Conservation (phyloP, 2,329 filamentous ascomycete genomes). For the Paraphoma sp. region DNA sequence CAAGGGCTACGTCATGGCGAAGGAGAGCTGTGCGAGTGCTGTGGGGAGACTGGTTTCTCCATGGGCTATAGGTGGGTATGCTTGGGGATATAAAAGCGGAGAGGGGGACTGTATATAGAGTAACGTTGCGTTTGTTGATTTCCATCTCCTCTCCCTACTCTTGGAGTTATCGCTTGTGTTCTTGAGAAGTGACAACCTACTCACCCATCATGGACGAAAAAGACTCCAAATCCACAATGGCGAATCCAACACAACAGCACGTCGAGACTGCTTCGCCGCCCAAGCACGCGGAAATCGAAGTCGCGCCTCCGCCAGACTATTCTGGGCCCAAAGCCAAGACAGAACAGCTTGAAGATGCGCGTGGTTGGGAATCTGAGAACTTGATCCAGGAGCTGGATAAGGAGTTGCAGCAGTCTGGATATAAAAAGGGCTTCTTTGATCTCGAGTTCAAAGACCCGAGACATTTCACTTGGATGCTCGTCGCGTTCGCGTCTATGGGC, state of each 20-base stretch:
- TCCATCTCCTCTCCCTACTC: too few species aligned
- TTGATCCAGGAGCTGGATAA: constrained; percentile 52
- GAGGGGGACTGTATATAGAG: neutral
- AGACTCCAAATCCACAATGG: constrained; percentile 22
- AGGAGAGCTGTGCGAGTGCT: constrained; percentile 6
- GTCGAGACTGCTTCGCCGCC: constrained; percentile 12
- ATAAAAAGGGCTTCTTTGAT: constrained; percentile 57
- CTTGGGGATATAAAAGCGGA: constrained; percentile 35
- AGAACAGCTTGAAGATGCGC: constrained; percentile 40
- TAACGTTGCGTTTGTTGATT: neutral
- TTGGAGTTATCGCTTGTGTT: too few species aligned
- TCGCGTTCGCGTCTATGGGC: constrained; percentile 77
- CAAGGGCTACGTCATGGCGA: constrained; percentile 17
- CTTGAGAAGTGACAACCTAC: neutral
- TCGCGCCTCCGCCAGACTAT: constrained; percentile 26
- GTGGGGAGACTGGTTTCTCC: constrained; percentile 26
- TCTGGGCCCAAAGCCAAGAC: constrained; percentile 38
- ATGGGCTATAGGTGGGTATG: constrained; percentile 20
- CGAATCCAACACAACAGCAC: constrained; percentile 1
- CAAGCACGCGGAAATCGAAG: constrained; percentile 27
- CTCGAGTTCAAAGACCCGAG: constrained; percentile 67
- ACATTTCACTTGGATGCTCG: constrained; percentile 71
- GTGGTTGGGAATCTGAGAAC: constrained; percentile 54
- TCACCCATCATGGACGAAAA: constrained; percentile 35
- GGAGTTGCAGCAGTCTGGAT: constrained; percentile 42